Conservation (phyloP, 768 basidiomycete species). For the Lyophyllum atratum region DNA sequence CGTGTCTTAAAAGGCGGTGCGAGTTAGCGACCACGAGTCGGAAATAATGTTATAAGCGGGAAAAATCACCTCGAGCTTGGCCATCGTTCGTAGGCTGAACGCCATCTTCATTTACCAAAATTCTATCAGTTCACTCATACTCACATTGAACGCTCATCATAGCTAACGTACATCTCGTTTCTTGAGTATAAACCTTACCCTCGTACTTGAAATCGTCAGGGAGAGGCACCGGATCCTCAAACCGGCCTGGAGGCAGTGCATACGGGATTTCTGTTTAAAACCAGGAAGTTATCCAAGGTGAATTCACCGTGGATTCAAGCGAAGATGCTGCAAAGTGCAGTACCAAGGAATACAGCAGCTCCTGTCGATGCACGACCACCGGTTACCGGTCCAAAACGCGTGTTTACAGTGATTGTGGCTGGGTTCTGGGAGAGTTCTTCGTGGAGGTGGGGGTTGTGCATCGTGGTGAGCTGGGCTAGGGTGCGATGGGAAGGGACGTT, state of each 20-base stretch:
- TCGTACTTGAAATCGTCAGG: conserved; percentile 58
- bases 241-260: conserved; percentile 64
- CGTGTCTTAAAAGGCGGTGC: conserved; percentile 32
- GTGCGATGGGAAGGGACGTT: too few relatives aligned
- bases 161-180: conserved; percentile 52
- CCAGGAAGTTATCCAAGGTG: not conserved
- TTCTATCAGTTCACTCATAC: not conserved
- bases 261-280: conserved; percentile 76
- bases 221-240: conserved; percentile 61
- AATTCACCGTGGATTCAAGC: not conserved
- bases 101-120: conserved; percentile 40
- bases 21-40: not conserved
- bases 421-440: conserved; percentile 50
- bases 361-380: conserved; percentile 66
- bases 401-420: conserved; percentile 49
- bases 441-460: conserved; percentile 44
- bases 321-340: conserved; percentile 8
- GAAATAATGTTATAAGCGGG: not conserved
- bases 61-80: conserved; percentile 51
- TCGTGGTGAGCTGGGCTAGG: not conserved
- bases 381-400: conserved; percentile 54
- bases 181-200: conserved; percentile 59
- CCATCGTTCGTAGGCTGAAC: conserved; percentile 68
- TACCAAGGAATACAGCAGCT: conserved; percentile 66
- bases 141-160: not conserved